Conservation (phyloP, 768 basidiomycete species). For the Leucogyrophana mollusca region DNA sequence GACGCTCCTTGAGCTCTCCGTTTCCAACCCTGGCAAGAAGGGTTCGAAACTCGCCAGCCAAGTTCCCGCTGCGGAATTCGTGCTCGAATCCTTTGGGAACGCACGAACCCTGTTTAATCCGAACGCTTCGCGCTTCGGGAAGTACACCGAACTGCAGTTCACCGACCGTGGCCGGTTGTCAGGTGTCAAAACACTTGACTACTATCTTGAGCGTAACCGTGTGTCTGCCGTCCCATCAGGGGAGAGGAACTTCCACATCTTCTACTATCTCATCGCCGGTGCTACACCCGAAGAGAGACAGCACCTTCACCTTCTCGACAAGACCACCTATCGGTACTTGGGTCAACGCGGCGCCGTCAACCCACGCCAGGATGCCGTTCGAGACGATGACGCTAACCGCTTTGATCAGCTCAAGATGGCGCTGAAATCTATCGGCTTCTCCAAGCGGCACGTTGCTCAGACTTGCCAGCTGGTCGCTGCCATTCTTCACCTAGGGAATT, state of each 20-base stretch:
- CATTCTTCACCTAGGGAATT: slow-evolving; percentile 94
- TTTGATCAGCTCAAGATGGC: slow-evolving; percentile 95
- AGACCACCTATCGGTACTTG: slow-evolving; percentile 82
- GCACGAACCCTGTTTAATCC: slow-evolving; percentile 90
- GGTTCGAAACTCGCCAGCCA: slow-evolving; percentile 85
- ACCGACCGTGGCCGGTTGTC: slow-evolving; percentile 84
- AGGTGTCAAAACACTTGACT: slow-evolving; percentile 94
- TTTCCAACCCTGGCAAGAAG: slow-evolving; percentile 89
- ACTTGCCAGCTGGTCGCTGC: slow-evolving; percentile 94
- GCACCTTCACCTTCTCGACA: slow-evolving; percentile 82
- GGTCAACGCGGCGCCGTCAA: slow-evolving; percentile 59
- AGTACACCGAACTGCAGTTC: slow-evolving; percentile 98
- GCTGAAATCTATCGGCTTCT: slow-evolving; percentile 89
- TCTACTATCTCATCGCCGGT: slow-evolving; percentile 94
- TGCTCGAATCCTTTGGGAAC: slow-evolving; percentile 92
- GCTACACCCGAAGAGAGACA: slow-evolving; percentile 85
- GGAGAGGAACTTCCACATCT: slow-evolving; percentile 96
- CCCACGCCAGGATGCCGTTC: slow-evolving; percentile 43
- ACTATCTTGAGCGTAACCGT: slow-evolving; percentile 90
- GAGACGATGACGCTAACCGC: slow-evolving; percentile 79
- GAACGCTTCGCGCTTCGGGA: slow-evolving; percentile 95
- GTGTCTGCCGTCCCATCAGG: slow-evolving; percentile 87
- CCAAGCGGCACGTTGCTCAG: slow-evolving; percentile 93
- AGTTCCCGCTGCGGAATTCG: slow-evolving; percentile 91
- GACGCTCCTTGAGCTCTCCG: slow-evolving; percentile 85